A percentile compares a stretch with the other conserved stretches of the same genome.
These are phyloP conservation scores for Gracilariopsis chorda DNA, from an alignment of 23 red algal species.

Conservation along the genomic window DNA sequence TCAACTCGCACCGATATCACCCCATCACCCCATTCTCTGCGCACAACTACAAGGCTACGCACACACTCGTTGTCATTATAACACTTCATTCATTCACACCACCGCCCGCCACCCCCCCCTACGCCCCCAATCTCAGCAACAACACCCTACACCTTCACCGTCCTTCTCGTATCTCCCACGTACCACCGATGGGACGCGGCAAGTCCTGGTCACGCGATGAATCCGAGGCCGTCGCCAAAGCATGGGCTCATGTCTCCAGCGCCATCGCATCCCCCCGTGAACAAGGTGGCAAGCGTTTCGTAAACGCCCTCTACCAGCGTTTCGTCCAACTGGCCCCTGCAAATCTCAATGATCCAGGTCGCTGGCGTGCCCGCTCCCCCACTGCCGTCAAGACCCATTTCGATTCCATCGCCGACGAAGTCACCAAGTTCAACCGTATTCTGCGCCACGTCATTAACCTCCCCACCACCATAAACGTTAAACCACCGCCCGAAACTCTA, in stretches of 20 bases:
- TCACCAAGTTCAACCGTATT: slow-evolving; percentile 28
- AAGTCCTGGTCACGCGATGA: slow-evolving; percentile 66
- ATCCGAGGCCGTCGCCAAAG: slow-evolving; percentile 57
- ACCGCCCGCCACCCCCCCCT: too few relatives aligned
- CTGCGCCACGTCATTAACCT: slow-evolving; percentile 24
- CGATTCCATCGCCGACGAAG: slow-evolving; percentile 59
- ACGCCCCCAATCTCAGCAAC: too few relatives aligned
- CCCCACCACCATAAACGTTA: neutral
- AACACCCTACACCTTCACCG: too few relatives aligned
- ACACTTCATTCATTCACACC: too few relatives aligned
- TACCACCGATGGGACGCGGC: slow-evolving; percentile 46
- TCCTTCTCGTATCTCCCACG: too few relatives aligned
- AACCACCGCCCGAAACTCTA: neutral
- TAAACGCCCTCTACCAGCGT: slow-evolving; percentile 26
- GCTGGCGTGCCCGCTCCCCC: slow-evolving; percentile 41
- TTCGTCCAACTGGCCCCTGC: slow-evolving; percentile 31
- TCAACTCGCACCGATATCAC: too few relatives aligned
- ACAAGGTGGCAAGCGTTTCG: slow-evolving; percentile 46
- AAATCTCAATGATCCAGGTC: neutral
- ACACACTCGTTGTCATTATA: too few relatives aligned
- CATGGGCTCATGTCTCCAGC: slow-evolving; percentile 27
- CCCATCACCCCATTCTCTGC: too few relatives aligned
- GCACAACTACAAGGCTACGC: too few relatives aligned
- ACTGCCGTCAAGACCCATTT: slow-evolving; percentile 68
- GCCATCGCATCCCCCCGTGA: slow-evolving; percentile 5